Evolutionary conservation across 2,329 filamentous ascomycete genomes (phyloP), one percentile per base, ranked within the genome.

Genomic region (Aspergillus sp.): DNA sequence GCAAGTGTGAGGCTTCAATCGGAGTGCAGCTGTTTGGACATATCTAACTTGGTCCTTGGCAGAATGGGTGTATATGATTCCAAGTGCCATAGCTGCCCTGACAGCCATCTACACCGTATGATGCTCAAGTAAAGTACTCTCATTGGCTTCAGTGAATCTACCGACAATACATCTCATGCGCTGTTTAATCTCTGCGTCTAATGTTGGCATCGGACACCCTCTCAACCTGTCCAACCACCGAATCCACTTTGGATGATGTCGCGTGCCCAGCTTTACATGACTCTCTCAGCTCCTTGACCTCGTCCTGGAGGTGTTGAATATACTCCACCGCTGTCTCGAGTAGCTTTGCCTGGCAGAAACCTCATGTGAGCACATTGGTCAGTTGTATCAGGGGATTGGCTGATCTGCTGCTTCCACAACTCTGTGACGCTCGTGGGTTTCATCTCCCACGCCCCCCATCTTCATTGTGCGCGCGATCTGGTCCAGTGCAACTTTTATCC

Each of bases 261-360:
- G 32, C 32, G 32, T 36, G 32, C 32, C 32, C 9, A 36, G 32
- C 3, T 3, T 16, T 4, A 36, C 32, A 36, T 4, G 32, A 36
- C 38, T 19, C 16, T 10, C 14, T 41, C 14, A 41, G 17, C n/a
- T 11, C 25, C 46, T 42, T 42, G n/a, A 57, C 32, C 19, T 54
- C 31, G 11, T 43, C 44, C 41, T 54, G 52, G 11, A 57, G 49
- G 3, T 16, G 17, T 13, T 50, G 45, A n/a, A 57, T 57, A 40
- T 57, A 57, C 9, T 52, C 52, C 10, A 54, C 49, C n/a, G 54
- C 52, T 3, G 52, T 43, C 13, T 57, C 54, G 9, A 57, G 19
- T 25, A 57, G 16, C 16, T 54, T 49, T 9, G 47, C 52, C 54
- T 57, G 23, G 34, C 19, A 16, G 1, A 17, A 42, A 14, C 41